Conservation (phyloP, 2,329 filamentous ascomycete species). For the Fusarium nisikadoi region DNA sequence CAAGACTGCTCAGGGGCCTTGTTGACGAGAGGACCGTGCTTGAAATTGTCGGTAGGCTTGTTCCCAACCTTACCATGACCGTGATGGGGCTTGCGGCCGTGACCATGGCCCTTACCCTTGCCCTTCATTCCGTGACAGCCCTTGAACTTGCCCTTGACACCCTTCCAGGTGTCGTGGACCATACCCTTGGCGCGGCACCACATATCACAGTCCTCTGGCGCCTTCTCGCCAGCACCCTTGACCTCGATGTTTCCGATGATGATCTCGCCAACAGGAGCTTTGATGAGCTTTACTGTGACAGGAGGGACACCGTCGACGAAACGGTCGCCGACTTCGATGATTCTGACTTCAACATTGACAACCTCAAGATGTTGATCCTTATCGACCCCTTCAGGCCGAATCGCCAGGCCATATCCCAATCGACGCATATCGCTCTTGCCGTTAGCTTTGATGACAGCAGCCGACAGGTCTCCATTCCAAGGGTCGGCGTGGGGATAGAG, state of each 20-base stretch:
- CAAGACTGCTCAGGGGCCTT: conserved; percentile 50
- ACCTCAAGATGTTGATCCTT: conserved; percentile 63
- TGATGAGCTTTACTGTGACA: conserved; percentile 70
- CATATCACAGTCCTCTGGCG: conserved; percentile 54
- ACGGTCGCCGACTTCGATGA: conserved; percentile 68
- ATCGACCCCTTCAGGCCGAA: conserved; percentile 57
- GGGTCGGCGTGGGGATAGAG: conserved; percentile 66
- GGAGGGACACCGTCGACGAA: conserved; percentile 65
- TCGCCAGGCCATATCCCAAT: conserved; percentile 62
- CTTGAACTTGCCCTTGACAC: conserved; percentile 42
- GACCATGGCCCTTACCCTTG: conserved; percentile 1
- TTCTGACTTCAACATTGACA: conserved; percentile 64
- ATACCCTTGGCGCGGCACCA: conserved; percentile 61
- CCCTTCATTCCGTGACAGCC: conserved; percentile 42
- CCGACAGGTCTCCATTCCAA: conserved; percentile 56
- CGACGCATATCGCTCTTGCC: conserved; percentile 50
- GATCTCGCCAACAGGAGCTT: conserved; percentile 65
- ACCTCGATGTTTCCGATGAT: conserved; percentile 62
- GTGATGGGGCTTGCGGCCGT: conserved; percentile 25
- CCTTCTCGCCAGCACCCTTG: conserved; percentile 41
- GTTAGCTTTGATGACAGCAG: conserved; percentile 57
- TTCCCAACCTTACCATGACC: conserved; percentile 33
- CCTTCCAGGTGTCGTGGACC: conserved; percentile 43
- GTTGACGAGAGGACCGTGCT: conserved; percentile 17
- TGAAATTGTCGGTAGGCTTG: conserved; percentile 38